Percentiles rank a stretch among this genome's conserved stretches.
These are phyloP conservation scores for Guadua angustifolia DNA, from an alignment of 176 grass and related monocot genomes.

Conservation along the genomic window DNA sequence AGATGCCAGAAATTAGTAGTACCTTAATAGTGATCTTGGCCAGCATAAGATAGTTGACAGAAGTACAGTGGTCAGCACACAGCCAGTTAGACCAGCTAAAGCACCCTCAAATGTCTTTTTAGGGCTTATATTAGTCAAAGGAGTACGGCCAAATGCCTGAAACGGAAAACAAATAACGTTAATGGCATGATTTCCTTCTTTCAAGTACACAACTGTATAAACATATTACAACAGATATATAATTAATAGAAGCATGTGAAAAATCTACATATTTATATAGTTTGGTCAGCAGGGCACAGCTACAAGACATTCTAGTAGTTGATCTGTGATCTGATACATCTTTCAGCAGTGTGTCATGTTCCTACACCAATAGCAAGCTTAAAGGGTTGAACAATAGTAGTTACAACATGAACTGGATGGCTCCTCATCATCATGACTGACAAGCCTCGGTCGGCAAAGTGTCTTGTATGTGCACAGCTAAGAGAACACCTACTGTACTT, in stretches of 20 bases:
- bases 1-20: constrained; percentile 16
- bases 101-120: constrained; percentile 96
- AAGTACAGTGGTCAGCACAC: constrained; percentile 75
- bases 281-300: background rate
- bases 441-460: background rate
- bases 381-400: background rate
- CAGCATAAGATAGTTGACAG: constrained; percentile 67
- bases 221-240: constrained; percentile 20
- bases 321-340: background rate
- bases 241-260: background rate
- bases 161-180: constrained; percentile 39
- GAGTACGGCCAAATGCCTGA: constrained; percentile 90
- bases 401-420: constrained; percentile 27
- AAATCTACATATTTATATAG: constrained; percentile 24
- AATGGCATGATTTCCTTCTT: constrained; percentile 28
- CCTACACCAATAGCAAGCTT: background rate
- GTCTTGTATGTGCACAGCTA: background rate
- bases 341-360: constrained; percentile 14
- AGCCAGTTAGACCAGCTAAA: constrained; percentile 87
- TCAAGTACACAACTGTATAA: constrained; percentile 34
- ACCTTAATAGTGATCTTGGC: constrained; percentile 81
- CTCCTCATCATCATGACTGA: constrained; percentile 3
- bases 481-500: background rate
- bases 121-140: constrained; percentile 90
- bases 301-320: background rate